Evolutionary conservation across 2,329 filamentous ascomycete genomes (phyloP).

Genomic region (Xylariaceae sp.): DNA sequence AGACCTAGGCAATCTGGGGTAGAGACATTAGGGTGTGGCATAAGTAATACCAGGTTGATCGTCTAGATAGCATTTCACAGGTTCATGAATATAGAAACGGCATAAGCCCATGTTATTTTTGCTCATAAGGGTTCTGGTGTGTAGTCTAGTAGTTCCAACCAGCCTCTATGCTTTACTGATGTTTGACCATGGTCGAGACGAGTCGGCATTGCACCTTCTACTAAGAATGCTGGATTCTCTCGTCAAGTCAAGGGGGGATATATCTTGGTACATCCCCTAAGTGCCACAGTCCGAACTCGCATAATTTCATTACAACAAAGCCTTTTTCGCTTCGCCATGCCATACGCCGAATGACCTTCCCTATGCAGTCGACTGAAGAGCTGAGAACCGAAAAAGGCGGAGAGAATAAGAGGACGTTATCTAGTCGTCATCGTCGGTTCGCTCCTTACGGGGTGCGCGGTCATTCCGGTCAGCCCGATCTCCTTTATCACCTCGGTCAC

Average conservation of each 20-base stretch:
- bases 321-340: slow-evolving; percentile 38
- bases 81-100: slow-evolving; percentile 16
- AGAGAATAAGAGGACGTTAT: slow-evolving; percentile 33
- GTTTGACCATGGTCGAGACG: slow-evolving; percentile 17
- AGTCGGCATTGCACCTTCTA: slow-evolving; percentile 24
- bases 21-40: slow-evolving; percentile 15
- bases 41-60: slow-evolving; percentile 15
- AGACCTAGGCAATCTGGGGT: slow-evolving; percentile 5
- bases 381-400: slow-evolving; percentile 33
- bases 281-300: slow-evolving; percentile 24
- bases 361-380: slow-evolving; percentile 37
- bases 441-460: slow-evolving; percentile 50
- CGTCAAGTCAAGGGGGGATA: slow-evolving; percentile 13
- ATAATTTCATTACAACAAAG: slow-evolving; percentile 34
- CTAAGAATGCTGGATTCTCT: slow-evolving; percentile 20
- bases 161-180: slow-evolving; percentile 23
- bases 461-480: slow-evolving; percentile 40
- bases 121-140: slow-evolving; percentile 16
- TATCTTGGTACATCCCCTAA: slow-evolving; percentile 15
- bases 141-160: slow-evolving; percentile 19
- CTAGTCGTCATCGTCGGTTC: slow-evolving; percentile 65
- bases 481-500: slow-evolving; percentile 33
- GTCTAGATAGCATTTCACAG: slow-evolving; percentile 22
- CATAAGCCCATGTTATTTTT: slow-evolving; percentile 11
- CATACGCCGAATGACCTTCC: slow-evolving; percentile 39